Percentiles rank a stretch among this genome's conserved stretches.
phyloP scores from a whole-genome alignment of 1,139 yeast genomes.

The Saccharomyces hybrid region DNA sequence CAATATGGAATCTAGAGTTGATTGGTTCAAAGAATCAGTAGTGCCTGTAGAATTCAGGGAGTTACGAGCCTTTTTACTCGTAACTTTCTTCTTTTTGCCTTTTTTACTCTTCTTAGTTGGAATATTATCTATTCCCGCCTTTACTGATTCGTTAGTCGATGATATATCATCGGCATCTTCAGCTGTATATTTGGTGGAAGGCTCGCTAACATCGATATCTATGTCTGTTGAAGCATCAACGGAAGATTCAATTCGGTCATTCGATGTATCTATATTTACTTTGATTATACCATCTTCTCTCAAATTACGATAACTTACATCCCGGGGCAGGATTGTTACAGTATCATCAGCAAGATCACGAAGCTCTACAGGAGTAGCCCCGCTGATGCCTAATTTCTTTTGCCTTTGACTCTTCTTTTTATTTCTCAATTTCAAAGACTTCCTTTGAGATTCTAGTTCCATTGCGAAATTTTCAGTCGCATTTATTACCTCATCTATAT shows the following conservation, averaged over 20 bases:
- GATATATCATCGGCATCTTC: background rate
- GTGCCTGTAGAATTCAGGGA: background rate
- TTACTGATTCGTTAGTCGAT: slow-evolving; percentile 1
- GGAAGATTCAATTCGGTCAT: background rate
- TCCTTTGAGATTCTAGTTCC: background rate
- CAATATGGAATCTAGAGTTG: slow-evolving; percentile 9
- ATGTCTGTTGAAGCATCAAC: background rate
- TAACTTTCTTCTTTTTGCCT: slow-evolving; percentile 5
- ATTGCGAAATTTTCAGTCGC: slow-evolving; percentile 7
- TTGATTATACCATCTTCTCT: background rate
- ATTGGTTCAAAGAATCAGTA: background rate
- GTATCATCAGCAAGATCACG: background rate
- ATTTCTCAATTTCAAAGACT: background rate
- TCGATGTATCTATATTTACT: background rate
- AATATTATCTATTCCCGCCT: background rate
- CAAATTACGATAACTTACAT: background rate
- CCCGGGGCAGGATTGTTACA: background rate
- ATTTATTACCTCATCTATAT: slow-evolving; percentile 10
- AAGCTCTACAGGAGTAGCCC: background rate
- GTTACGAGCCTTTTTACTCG: slow-evolving; percentile 6
- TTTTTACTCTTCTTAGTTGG: background rate
- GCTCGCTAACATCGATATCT: background rate
- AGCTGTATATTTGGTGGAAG: background rate
- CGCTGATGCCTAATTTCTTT: background rate
- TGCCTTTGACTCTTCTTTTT: background rate